Evolutionary conservation across 2,329 filamentous ascomycete species (phyloP), one percentile per base, ranked within the genome.

Genomic region (Bipolaris zeicola): DNA sequence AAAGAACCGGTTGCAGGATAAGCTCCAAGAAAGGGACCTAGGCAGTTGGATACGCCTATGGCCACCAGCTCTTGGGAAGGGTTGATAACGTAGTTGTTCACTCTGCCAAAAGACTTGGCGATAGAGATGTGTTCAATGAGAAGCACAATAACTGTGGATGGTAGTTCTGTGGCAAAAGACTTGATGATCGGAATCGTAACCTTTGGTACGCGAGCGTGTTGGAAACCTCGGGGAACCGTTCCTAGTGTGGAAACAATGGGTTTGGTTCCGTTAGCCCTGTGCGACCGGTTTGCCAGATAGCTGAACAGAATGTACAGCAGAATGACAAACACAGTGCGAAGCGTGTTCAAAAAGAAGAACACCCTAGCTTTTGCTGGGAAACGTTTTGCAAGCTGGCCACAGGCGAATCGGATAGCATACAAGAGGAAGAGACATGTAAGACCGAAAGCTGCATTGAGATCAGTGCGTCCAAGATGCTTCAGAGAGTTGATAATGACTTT

Each of bases 121-220:
- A 98, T 98, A 42, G 94, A 92, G 67, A 98, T 96, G 74, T 99
- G 94, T 78, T 99, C 95, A 62, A 98, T 96, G 31, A 99, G 83
- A 56, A 98, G 83, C 16, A 99, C 92, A 64, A 98, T 96, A 52
- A 97, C 88, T 0, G 90, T 89, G 6, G 90, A 90, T 0, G 95
- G 95, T 3, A 99, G 81, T 62, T 97, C 84, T 28, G 82, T 80
- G 0, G 84, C 82, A 69, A 96, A 92, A 0, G 85, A 78, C 2
- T 79, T 81, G 68, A 96, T 84, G 44, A 97, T 84, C 0, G 82
- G 76, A 0, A 76, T 77, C 61, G 89, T 87, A 55, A 98, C 78
- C 0, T 78, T 81, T 0, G 95, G 95, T 5, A 89, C 87, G 16
- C 83, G 87, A 7, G 91, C 90, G 71, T 95, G 83, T 71, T 90